A percentile compares a stretch with the other conserved stretches of the same genome.
These are phyloP conservation scores for Murraya paniculata DNA, from an alignment of 345 rosid genomes.

Conservation along the genomic window DNA sequence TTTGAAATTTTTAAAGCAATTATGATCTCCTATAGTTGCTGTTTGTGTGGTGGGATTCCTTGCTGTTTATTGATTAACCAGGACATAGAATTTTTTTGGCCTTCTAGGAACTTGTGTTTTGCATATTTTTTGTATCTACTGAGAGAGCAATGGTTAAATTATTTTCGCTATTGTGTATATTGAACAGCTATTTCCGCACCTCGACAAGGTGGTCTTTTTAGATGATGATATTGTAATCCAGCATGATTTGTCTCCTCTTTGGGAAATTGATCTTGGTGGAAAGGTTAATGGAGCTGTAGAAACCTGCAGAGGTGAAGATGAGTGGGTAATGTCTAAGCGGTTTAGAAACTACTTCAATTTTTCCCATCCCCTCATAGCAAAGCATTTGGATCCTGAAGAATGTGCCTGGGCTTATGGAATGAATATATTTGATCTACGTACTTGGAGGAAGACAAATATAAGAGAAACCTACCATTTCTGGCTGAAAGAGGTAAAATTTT, in stretches of 20 bases:
- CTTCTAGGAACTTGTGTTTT: neutral
- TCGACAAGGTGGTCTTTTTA: slow-evolving; percentile 90
- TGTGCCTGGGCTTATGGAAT: slow-evolving; percentile 99
- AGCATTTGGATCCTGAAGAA: slow-evolving; percentile 84
- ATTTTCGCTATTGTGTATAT: slow-evolving; percentile 14
- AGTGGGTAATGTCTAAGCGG: slow-evolving; percentile 98
- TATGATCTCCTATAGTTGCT: neutral
- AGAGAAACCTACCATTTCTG: slow-evolving; percentile 93
- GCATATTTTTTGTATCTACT: neutral
- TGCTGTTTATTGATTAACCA: neutral
- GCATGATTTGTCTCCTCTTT: slow-evolving; percentile 85
- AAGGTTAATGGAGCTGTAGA: slow-evolving; percentile 99
- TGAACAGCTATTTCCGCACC: slow-evolving; percentile 92
- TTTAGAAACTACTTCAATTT: slow-evolving; percentile 98
- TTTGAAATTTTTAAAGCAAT: neutral
- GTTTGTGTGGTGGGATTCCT: neutral
- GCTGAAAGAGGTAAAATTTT: slow-evolving; percentile 76
- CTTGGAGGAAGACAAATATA: slow-evolving; percentile 87
- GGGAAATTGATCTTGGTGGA: slow-evolving; percentile 86
- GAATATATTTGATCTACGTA: slow-evolving; percentile 88
- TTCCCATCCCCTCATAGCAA: slow-evolving; percentile 87
- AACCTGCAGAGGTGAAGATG: slow-evolving; percentile 95
- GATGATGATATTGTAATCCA: slow-evolving; percentile 97
- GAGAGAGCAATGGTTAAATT: neutral
- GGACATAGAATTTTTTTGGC: neutral